These are phyloP conservation scores for Steccherinum ochraceum DNA, from an alignment of 768 basidiomycete species.

Conservation along the genomic window DNA sequence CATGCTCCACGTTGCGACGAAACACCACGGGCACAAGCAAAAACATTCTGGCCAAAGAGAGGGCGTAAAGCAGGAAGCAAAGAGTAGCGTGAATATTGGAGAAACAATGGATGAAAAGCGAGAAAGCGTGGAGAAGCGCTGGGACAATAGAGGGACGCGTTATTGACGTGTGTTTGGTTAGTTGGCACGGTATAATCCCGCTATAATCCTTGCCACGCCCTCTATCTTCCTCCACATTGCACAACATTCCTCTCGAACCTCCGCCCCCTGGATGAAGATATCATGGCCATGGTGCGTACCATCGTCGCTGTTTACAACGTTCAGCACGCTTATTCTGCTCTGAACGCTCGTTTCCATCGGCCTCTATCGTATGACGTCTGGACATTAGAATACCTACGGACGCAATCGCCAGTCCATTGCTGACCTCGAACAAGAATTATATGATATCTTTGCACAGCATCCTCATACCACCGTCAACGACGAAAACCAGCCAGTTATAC, in stretches of 20 bases:
- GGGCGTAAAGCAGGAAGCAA: too few species aligned
- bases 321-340: background rate
- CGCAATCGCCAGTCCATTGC: conserved; percentile 65
- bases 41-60: too few species aligned
- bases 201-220: background rate
- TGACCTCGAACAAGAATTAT: conserved; percentile 64
- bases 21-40: too few species aligned
- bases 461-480: conserved; percentile 53
- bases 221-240: background rate
- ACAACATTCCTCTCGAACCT: background rate
- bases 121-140: background rate
- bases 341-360: background rate
- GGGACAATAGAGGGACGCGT: background rate
- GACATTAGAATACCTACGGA: conserved; percentile 28
- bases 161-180: background rate
- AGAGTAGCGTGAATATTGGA: too few species aligned
- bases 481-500: conserved; percentile 56
- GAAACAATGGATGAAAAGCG: background rate
- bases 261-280: background rate
- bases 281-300: too few species aligned
- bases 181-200: background rate
- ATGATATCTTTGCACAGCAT: conserved; percentile 62
- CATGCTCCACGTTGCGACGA: too few species aligned
- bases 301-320: too few species aligned
- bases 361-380: background rate